These are phyloP conservation scores for Wallemia mellicola DNA, from an alignment of 1,284 basidiomycete species.

Conservation along the genomic window DNA sequence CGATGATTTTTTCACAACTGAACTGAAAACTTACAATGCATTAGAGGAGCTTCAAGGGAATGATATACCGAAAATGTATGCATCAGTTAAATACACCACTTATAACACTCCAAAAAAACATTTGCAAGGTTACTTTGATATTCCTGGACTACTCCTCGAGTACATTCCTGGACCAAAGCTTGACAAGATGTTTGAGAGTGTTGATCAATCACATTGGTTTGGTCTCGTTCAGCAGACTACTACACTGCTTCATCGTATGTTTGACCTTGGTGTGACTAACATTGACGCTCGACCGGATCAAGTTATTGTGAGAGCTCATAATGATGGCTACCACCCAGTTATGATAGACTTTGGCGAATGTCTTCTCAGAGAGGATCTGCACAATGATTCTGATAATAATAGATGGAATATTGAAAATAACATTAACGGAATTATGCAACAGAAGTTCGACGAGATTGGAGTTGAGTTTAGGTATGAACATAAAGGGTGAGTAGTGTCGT, in stretches of 20 bases:
- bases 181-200: neutral
- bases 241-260: neutral
- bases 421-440: neutral
- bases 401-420: neutral
- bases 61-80: neutral
- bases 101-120: neutral
- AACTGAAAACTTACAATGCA: neutral
- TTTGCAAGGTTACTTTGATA: neutral
- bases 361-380: neutral
- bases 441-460: neutral
- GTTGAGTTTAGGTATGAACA: neutral
- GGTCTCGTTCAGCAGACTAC: neutral
- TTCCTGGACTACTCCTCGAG: neutral
- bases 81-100: neutral
- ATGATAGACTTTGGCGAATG: neutral
- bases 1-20: neutral
- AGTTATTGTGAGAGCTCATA: neutral
- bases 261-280: neutral
- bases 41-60: neutral
- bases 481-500: neutral
- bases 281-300: neutral
- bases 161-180: neutral
- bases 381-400: neutral
- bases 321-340: neutral
- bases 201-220: neutral